Conservation (phyloP, 2,329 filamentous ascomycete genomes). For the Pseudonectria foliicola region DNA sequence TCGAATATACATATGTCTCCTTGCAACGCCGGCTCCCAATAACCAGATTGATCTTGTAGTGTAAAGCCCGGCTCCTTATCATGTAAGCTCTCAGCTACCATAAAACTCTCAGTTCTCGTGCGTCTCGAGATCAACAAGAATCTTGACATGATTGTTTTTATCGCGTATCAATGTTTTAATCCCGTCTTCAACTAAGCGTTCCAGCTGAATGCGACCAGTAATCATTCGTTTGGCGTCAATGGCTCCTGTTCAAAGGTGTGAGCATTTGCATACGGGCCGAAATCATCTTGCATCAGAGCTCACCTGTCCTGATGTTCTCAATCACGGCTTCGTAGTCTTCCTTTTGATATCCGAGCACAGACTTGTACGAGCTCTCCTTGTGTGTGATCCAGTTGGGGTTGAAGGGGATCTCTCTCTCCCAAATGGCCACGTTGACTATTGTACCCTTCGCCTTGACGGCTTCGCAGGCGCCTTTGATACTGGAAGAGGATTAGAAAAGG, state of each 20-base stretch:
- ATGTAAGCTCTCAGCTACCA: no score
- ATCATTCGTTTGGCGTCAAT: conserved; percentile 53
- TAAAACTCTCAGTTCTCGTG: background rate
- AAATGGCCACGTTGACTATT: conserved; percentile 59
- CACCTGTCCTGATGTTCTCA: conserved; percentile 24
- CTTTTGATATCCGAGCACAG: conserved; percentile 16
- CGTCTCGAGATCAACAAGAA: conserved; percentile 41
- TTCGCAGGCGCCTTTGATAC: conserved; percentile 32
- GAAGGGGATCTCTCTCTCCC: conserved; percentile 38
- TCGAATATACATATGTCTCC: no score
- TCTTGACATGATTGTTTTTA: conserved; percentile 57
- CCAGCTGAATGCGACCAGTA: conserved; percentile 48
- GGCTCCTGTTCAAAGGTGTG: conserved; percentile 27
- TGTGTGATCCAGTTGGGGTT: conserved; percentile 22
- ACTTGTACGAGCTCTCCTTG: conserved; percentile 20
- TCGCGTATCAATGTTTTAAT: conserved; percentile 50
- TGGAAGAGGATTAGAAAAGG: background rate
- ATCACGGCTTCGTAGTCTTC: conserved; percentile 52
- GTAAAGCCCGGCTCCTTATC: no score
- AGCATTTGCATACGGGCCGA: background rate
- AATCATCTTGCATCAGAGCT: background rate
- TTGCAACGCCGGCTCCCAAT: no score
- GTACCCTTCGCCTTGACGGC: conserved; percentile 47
- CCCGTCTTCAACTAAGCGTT: conserved; percentile 49
- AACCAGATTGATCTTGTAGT: no score